Evolutionary conservation across 2,329 filamentous ascomycete species (phyloP).

Genomic region (Fusarium staphyleae): DNA sequence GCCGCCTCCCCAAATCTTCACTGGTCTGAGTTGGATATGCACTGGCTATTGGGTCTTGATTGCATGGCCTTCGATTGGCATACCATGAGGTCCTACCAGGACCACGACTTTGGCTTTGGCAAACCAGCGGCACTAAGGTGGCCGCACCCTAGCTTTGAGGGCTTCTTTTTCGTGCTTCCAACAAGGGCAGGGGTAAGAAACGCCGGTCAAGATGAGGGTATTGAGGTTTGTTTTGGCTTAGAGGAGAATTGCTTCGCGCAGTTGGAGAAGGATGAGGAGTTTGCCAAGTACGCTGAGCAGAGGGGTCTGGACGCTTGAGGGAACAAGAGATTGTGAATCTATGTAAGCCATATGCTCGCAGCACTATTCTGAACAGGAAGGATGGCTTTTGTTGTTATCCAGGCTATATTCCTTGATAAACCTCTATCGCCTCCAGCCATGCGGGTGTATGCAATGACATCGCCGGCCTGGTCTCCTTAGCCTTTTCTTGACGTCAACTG

Average conservation of each 20-base stretch:
- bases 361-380: too few species aligned
- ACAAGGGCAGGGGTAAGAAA: not conserved
- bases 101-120: constrained; percentile 23
- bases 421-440: too few species aligned
- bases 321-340: too few species aligned
- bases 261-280: constrained; percentile 8
- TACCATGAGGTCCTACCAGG: constrained; percentile 8
- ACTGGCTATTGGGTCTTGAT: constrained; percentile 4
- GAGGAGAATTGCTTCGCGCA: constrained; percentile 9
- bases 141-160: constrained; percentile 13
- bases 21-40: constrained; percentile 6
- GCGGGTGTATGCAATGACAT: too few species aligned
- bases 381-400: too few species aligned
- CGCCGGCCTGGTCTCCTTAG: too few species aligned
- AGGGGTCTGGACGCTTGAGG: not conserved
- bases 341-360: too few species aligned
- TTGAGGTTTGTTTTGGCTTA: constrained; percentile 15
- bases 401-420: too few species aligned
- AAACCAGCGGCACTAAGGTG: constrained; percentile 8
- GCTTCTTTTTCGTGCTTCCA: constrained; percentile 13
- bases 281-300: constrained; percentile 2
- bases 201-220: not conserved
- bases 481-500: too few species aligned
- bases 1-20: not conserved
- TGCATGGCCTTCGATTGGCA: constrained; percentile 19